A percentile compares a stretch with the other conserved stretches of the same genome.
Evolutionary conservation across 139 green algal genomes (phyloP).

Genomic region (Dunaliella primolecta): DNA sequence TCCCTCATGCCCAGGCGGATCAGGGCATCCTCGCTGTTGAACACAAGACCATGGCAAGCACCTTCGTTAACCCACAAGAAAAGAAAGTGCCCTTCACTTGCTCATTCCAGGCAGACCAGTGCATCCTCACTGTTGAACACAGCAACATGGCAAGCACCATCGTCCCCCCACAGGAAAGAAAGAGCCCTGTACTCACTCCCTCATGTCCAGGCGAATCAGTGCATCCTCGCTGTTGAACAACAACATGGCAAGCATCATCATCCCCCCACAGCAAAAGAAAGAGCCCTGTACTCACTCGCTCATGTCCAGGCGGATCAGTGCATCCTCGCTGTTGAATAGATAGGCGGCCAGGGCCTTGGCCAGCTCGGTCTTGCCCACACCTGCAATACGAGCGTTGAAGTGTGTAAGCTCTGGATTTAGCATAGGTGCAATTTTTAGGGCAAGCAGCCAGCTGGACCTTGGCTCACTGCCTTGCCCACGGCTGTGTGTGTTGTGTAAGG

Average conservation of each 20-base stretch:
- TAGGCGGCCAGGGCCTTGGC: conserved; percentile 87
- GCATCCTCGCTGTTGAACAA: conserved; percentile 89
- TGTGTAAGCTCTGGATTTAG: no score
- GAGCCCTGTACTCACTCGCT: not conserved
- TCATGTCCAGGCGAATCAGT: conserved; percentile 43
- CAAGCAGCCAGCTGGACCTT: no score
- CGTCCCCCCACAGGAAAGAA: conserved; percentile 86
- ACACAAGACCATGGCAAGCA: no score
- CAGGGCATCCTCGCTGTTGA: conserved; percentile 81
- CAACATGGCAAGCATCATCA: conserved; percentile 95
- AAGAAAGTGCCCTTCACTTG: no score
- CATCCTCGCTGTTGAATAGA: conserved; percentile 88
- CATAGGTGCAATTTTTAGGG: no score
- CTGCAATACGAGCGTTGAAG: no score
- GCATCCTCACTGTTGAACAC: conserved; percentile 88
- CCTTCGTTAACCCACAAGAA: no score
- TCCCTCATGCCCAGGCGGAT: conserved; percentile 31
- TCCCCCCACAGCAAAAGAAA: conserved; percentile 82
- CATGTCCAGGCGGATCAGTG: conserved; percentile 34
- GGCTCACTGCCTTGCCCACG: no score
- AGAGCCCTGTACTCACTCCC: not conserved
- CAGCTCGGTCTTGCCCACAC: conserved; percentile 97
- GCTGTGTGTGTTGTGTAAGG: no score
- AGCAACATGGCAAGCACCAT: conserved; percentile 95
- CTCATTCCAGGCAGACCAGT: conserved; percentile 76